Base-by-base conservation (phyloP, 164 flowering plant species). In the Nymphaea colorata region DNA sequence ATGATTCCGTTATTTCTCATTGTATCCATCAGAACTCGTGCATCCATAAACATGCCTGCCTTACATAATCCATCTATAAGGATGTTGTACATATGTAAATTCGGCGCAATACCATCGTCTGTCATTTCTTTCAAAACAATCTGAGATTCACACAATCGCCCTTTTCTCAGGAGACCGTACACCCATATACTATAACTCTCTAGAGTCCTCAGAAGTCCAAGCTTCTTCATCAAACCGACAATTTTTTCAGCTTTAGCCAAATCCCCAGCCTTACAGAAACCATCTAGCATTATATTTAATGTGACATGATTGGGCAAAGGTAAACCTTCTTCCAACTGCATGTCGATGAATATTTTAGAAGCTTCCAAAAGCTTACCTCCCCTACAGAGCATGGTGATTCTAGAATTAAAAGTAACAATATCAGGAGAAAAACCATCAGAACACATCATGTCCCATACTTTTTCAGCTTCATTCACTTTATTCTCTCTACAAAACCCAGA, bases 351-450 rank as follows among this genome's bases (percentile, higher is more conserved):
- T 64, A 94, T 90, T 67, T 81, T 79, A 63, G 84, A 82, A 42
- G 98, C 99, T 75, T 91, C 96, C 4, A 82, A 66, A 76, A 91
- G 77, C 70, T 88, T 88, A 41, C 94, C 96, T 4, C 78, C 65
- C 2, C 72, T 72, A 76, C 96, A 94, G 65, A 94, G 89, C 69
- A 90, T 90, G 0, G 99, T 83, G 72, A 91, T 88, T 82, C 96
- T 84, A 68, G 91, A 79, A 76, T 91, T 94, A 69, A 91, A 94
- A 47, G 96, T 94, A 69, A 91, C 98, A 67, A 87, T 83, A 83
- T 94, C 79, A 0, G 99, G 98, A 61, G 59, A 61, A 17, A 90
- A 67, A 42, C 86, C 85, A 67, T 78, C 87, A 67, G 72, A 82
- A 64, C 84, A 79, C 98, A 91, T 90, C 78, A 67, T 81, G 78